These are phyloP conservation scores for Triangularia setosa DNA, from an alignment of 2,329 filamentous ascomycete genomes.

Conservation along the genomic window DNA sequence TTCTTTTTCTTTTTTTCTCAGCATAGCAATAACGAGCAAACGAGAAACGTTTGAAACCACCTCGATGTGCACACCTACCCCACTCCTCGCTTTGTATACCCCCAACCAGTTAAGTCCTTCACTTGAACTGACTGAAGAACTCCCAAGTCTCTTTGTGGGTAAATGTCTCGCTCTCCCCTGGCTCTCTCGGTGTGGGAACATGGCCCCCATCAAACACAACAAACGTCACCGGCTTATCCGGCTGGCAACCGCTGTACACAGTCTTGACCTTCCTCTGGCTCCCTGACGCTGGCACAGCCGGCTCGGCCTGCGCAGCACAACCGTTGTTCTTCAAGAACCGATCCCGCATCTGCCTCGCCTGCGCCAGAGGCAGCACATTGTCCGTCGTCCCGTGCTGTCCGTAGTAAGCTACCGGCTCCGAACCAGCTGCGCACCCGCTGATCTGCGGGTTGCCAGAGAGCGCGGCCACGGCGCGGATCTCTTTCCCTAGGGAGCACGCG, in stretches of 20 bases:
- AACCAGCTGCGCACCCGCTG: slow-evolving; percentile 17
- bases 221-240: slow-evolving; percentile 13
- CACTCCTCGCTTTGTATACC: no score
- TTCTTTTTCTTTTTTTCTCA: no score
- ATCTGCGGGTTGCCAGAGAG: slow-evolving; percentile 14
- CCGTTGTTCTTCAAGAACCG: slow-evolving; percentile 19
- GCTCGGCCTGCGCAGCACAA: slow-evolving; percentile 3
- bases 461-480: slow-evolving; percentile 36
- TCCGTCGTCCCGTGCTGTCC: slow-evolving; percentile 19
- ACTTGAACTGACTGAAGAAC: slow-evolving; percentile 17
- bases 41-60: no score
- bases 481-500: slow-evolving; percentile 38
- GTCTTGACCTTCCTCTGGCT: slow-evolving; percentile 13
- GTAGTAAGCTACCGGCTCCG: slow-evolving; percentile 20
- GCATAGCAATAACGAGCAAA: no score
- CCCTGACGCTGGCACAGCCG: slow-evolving; percentile 11
- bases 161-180: slow-evolving; percentile 7
- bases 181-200: slow-evolving; percentile 13
- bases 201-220: slow-evolving; percentile 16
- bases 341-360: slow-evolving; percentile 21
- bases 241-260: slow-evolving; percentile 9
- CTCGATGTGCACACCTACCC: no score
- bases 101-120: neutral
- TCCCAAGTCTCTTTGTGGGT: slow-evolving; percentile 14
- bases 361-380: slow-evolving; percentile 11